Base-by-base conservation (phyloP, 495 filamentous ascomycete species). In the Xylaria grammica region DNA sequence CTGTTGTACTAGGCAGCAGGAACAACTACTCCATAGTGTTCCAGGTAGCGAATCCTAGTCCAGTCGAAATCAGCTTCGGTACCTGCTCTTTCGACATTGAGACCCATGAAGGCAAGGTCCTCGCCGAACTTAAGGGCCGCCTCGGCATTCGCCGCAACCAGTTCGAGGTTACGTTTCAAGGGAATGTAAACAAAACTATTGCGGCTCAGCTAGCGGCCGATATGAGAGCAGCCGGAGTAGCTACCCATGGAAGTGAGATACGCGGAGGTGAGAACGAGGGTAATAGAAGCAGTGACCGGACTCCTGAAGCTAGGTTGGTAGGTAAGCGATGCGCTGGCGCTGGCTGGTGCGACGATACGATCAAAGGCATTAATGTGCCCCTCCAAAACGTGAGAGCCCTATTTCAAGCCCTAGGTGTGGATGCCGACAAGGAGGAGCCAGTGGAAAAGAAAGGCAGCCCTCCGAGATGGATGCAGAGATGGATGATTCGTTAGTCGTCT, bases 11-110 rank as follows among this genome's bases (percentile, higher is more conserved):
- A 19, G 24, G 55, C 11, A 29, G 54, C 19, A 19, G 48, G 11
- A 54, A 55, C 1, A 19, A 3, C 7, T 24, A 68, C 42, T 65
- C 24, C 17, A 60, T 68, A 8, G 60, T 26, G 9, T 20, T 77
- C 36, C 57, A 49, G 49, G 53, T 74, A 1, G 32, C 15, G 24
- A 78, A 78, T 50, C 73, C 69, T 9, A 68, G 62, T 24, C 69
- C 71, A 0, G 38, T 75, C 2, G 74, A 77, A 59, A 68, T 77
- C 6, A 69, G 66, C 54, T 64, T 77, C 65, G 74, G 75, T n/a
- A 53, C 46, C 19, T 71, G 69, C 53, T 56, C 58, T 3, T 74
- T 74, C 54, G 68, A 73, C 49, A 71, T 77, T 26, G 65, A 45
- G 20, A 64, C 65, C 48, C 60, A 32, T 7, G 19, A 66, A 4